Evolutionary conservation across 2,329 filamentous ascomycete genomes (phyloP), one percentile per base, ranked within the genome.

Genomic region (Trichoderma simmonsii): DNA sequence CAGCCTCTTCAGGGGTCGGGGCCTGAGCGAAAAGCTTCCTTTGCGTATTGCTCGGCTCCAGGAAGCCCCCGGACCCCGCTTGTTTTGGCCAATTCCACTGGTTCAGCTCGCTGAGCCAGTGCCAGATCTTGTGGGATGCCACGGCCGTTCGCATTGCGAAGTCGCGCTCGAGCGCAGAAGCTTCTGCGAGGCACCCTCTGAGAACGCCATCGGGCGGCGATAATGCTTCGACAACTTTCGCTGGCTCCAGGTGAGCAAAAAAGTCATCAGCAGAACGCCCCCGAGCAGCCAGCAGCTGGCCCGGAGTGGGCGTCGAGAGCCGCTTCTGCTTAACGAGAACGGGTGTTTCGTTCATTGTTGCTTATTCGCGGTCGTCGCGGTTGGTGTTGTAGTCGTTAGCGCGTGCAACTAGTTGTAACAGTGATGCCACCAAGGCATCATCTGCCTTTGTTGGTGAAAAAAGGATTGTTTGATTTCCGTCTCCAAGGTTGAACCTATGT

Each of bases 41-140:
- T 72, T 80, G 81, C 75, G 84, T 85, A 70, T 78, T 72, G 54
- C 78, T 75, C 12, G 87, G 85, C 74, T 82, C 79, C 76, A 88
- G 84, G 73, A 91, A 91, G 8, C 89, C 89, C 1, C 82, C 79
- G 3, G 87, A 84, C 51, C 85, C 85, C 15, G 81, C 81, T 4
- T 80, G 77, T 2, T 82, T 77, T 2, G 88, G 86, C 89, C 90
- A 90, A 2, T 83, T 80, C 89, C 89, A 90, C 59, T 82, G 78
- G 59, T 83, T 82, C 51, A 96, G 84, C 83, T 96, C 93, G n/a
- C 88, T 84, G 30, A 92, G 85, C 93, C 93, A 96, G 77, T 89
- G 86, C 80, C 91, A 87, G 73, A 96, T 89, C 74, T 88, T 90
- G 76, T 91, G 89, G 14, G 92, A 92, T 18, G 92, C 90, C 73